Evolutionary conservation across 768 basidiomycete species (phyloP).

Genomic region (Collybiopsis confluens): DNA sequence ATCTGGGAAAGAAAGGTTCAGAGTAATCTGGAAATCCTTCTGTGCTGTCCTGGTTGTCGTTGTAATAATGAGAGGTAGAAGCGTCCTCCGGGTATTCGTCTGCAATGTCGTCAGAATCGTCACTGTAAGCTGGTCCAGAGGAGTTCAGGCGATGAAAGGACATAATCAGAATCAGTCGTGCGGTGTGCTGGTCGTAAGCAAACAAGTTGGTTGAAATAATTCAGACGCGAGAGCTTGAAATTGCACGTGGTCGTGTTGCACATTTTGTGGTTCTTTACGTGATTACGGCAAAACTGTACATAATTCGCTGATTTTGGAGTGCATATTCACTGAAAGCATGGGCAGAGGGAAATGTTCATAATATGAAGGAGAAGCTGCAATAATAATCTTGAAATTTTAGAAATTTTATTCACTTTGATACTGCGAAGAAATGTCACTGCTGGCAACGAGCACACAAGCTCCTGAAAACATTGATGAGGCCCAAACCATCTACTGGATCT

Average conservation of each 20-base stretch:
- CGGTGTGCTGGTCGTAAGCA: constrained; percentile 4
- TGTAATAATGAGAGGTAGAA: constrained; percentile 13
- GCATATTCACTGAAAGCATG: no score
- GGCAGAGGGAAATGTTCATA: no score
- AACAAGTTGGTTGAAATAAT: neutral
- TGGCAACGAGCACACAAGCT: no score
- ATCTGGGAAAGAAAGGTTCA: constrained; percentile 32
- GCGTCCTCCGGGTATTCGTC: constrained; percentile 5
- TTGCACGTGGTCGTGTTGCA: neutral
- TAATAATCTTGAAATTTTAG: no score
- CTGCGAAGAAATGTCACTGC: no score
- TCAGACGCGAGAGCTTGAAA: neutral
- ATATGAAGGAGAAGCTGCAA: no score
- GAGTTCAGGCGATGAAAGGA: constrained; percentile 10
- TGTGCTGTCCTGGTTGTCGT: constrained; percentile 5
- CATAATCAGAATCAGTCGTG: constrained; percentile 2
- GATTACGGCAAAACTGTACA: no score
- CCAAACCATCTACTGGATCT: no score
- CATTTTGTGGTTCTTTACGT: no score
- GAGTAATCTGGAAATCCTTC: constrained; percentile 9
- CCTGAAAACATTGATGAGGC: no score
- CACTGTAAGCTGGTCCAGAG: constrained; percentile 4
- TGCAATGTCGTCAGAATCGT: constrained; percentile 1
- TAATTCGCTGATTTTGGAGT: no score
- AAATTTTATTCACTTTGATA: no score